These are phyloP conservation scores for Chenopodium album DNA, from an alignment of 148 eudicot genomes.

Conservation along the genomic window DNA sequence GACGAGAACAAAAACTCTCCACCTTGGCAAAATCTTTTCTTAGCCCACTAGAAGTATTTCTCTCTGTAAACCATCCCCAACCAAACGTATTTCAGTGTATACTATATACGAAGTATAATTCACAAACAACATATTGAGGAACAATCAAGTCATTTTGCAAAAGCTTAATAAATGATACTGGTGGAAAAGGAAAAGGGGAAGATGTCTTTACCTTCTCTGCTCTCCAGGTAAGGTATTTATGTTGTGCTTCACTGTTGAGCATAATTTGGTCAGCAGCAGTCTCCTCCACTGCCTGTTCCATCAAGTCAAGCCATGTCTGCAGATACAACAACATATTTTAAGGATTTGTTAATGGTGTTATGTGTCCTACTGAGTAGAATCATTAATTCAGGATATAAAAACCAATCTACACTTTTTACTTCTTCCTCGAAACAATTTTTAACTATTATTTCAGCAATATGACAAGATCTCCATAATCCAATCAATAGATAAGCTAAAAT, in stretches of 20 bases:
- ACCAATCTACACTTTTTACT: not conserved
- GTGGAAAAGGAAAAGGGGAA: not conserved
- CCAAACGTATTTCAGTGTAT: no score
- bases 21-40: no score
- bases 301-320: conserved; percentile 85
- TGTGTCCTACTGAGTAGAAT: not conserved
- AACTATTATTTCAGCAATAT: not conserved
- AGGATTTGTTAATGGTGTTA: not conserved
- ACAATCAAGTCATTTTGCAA: not conserved
- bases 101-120: no score
- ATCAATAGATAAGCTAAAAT: not conserved
- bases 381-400: not conserved
- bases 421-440: not conserved
- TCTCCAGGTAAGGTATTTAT: conserved; percentile 90
- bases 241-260: conserved; percentile 71
- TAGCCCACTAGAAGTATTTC: no score
- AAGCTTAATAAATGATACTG: not conserved
- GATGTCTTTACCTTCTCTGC: conserved; percentile 51
- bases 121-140: not conserved
- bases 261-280: conserved; percentile 40
- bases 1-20: no score
- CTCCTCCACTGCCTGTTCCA: conserved; percentile 60
- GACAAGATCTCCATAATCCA: not conserved
- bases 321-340: conserved; percentile 4
- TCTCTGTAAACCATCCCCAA: no score